These are phyloP conservation scores for Penicillium sp. DNA, from an alignment of 2,329 filamentous ascomycete genomes.

Conservation along the genomic window DNA sequence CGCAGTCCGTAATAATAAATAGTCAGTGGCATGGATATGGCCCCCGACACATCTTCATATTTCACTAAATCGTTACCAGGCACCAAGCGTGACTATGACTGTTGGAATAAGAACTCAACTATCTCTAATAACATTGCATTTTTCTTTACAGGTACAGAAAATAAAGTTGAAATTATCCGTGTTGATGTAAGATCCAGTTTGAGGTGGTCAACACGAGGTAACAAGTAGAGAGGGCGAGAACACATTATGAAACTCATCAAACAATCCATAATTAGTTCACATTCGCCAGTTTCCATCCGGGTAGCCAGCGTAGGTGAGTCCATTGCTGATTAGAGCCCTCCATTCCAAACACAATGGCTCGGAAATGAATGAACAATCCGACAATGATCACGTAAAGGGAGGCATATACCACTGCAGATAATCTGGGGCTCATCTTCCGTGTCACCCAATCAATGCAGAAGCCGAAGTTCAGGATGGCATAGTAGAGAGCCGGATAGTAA, in stretches of 20 bases:
- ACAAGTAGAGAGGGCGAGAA: background rate
- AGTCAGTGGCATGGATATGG: background rate
- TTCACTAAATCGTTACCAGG: background rate
- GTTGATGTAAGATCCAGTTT: background rate
- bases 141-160: background rate
- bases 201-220: background rate
- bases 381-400: slow-evolving; percentile 72
- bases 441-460: slow-evolving; percentile 87
- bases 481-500: slow-evolving; percentile 98
- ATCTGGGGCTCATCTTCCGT: slow-evolving; percentile 60
- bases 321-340: slow-evolving; percentile 79
- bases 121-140: background rate
- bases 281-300: slow-evolving; percentile 80
- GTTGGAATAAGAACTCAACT: background rate
- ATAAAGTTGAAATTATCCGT: background rate
- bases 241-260: background rate
- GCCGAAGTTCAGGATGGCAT: slow-evolving; percentile 84
- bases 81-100: background rate
- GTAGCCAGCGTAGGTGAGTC: slow-evolving; percentile 91
- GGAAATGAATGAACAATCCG: slow-evolving; percentile 84
- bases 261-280: slow-evolving; percentile 55
- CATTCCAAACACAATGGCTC: slow-evolving; percentile 96
- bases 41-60: background rate
- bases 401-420: slow-evolving; percentile 70
- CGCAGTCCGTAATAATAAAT: slow-evolving; percentile 1